phyloP scores from a whole-genome alignment of 805 yeast genomes.

The Cyberlindnera nakhonratchasimensis region DNA sequence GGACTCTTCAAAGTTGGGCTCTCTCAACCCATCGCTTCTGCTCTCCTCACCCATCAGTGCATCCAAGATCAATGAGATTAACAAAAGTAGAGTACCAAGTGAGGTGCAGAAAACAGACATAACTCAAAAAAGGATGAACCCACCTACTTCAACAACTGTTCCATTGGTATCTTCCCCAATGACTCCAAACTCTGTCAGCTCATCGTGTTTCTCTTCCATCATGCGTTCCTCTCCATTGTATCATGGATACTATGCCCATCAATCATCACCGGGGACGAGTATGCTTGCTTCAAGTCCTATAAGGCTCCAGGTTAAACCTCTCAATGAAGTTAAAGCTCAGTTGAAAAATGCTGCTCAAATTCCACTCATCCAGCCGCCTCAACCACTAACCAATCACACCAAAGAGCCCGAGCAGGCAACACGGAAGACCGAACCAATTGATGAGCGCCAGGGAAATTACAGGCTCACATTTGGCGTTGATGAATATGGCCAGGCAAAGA shows the following conservation, averaged over 20 bases:
- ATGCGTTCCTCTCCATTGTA: slow-evolving; percentile 31
- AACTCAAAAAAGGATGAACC: slow-evolving; percentile 1
- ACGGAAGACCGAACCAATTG: background rate
- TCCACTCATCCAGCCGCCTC: too few relatives aligned
- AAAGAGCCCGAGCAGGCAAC: too few relatives aligned
- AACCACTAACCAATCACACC: too few relatives aligned
- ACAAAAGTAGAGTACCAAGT: slow-evolving; percentile 13
- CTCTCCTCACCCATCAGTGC: slow-evolving; percentile 28
- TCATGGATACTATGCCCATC: slow-evolving; percentile 27
- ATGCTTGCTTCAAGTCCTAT: slow-evolving; percentile 23
- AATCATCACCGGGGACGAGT: slow-evolving; percentile 23
- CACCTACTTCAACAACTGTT: slow-evolving; percentile 1
- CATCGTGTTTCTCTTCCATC: slow-evolving; percentile 29
- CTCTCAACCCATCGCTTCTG: slow-evolving; percentile 27
- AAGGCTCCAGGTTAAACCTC: slow-evolving; percentile 27
- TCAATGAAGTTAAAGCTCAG: slow-evolving; percentile 15
- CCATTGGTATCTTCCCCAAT: slow-evolving; percentile 24
- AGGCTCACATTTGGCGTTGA: slow-evolving; percentile 22
- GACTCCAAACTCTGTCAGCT: slow-evolving; percentile 25
- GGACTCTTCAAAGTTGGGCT: slow-evolving; percentile 1
- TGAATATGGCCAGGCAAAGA: slow-evolving; percentile 27
- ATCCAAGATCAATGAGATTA: slow-evolving; percentile 14
- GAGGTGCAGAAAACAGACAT: slow-evolving; percentile 2
- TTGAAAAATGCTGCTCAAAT: slow-evolving; percentile 1
- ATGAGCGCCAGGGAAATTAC: slow-evolving; percentile 5